These are phyloP conservation scores for Begonia masoniana DNA, from an alignment of 306 rosid genomes.

Conservation along the genomic window DNA sequence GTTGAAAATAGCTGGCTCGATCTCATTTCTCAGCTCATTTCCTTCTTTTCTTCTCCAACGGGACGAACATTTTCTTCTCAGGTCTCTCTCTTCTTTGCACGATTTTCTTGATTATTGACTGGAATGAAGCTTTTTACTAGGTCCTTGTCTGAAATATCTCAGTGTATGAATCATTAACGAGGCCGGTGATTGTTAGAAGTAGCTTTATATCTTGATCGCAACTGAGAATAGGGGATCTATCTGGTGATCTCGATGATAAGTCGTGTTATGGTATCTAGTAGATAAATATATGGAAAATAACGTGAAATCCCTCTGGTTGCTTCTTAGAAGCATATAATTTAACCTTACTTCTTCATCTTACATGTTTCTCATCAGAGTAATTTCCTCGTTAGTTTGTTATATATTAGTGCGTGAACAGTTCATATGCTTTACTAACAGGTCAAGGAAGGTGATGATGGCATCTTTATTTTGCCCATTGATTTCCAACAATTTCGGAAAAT, in stretches of 20 bases:
- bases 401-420: conserved; percentile 1
- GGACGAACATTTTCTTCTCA: conserved; percentile 43
- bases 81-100: conserved; percentile 16
- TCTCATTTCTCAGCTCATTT: conserved; percentile 42
- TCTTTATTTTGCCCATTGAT: conserved; percentile 44
- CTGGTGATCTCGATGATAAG: no score
- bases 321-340: no score
- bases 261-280: no score
- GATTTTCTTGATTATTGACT: not conserved
- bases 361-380: no score
- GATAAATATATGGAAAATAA: no score
- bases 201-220: no score
- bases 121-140: conserved; percentile 1
- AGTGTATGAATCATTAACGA: no score
- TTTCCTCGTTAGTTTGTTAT: not conserved
- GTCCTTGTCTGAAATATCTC: not conserved
- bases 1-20: conserved; percentile 46
- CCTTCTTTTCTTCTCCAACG: conserved; percentile 41
- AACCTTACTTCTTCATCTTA: no score
- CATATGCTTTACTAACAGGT: conserved; percentile 4
- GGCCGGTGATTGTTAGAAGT: no score
- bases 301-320: no score
- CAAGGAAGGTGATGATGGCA: conserved; percentile 28
- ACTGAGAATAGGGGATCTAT: no score
- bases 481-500: conserved; percentile 41